phyloP scores from a whole-genome alignment of 1,284 basidiomycete genomes.

The Fomitopsis betulina region DNA sequence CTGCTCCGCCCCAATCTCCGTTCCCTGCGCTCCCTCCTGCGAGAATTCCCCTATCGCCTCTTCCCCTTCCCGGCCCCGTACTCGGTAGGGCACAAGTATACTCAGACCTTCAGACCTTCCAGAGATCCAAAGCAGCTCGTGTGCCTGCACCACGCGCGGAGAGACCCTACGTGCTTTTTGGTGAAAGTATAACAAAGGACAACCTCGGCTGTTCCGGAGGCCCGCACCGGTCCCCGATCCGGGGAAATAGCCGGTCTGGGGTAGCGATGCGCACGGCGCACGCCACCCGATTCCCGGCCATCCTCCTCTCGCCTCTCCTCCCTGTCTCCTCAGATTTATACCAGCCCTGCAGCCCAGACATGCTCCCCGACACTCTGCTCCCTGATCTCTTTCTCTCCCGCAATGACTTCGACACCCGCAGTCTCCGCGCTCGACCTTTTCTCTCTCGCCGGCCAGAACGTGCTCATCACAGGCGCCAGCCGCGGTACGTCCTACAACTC shows the following conservation, averaged over 20 bases:
- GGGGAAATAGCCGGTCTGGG: conserved; percentile 22
- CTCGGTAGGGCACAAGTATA: background rate
- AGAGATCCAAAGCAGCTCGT: background rate
- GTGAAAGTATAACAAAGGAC: background rate
- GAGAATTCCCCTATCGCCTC: background rate
- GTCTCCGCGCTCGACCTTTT: conserved; percentile 52
- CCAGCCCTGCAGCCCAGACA: background rate
- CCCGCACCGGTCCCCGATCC: conserved; percentile 25
- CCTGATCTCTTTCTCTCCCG: background rate
- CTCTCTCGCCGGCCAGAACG: conserved; percentile 53
- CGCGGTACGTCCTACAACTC: conserved; percentile 23
- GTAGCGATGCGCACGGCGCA: background rate
- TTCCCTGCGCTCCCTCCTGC: background rate
- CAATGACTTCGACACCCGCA: conserved; percentile 41
- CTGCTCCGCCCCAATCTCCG: conserved; percentile 1
- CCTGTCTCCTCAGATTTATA: background rate
- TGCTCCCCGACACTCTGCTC: background rate
- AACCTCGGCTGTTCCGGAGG: conserved; percentile 5
- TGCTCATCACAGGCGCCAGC: conserved; percentile 69
- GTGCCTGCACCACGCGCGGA: background rate
- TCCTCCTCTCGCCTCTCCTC: conserved; percentile 6
- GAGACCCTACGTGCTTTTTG: background rate
- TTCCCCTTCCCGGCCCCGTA: background rate
- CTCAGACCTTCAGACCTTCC: background rate
- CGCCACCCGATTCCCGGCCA: background rate